A percentile compares a stretch with the other conserved stretches of the same genome.
phyloP scores from a whole-genome alignment of 2,329 filamentous ascomycete species.

The Penicillium concentricum region DNA sequence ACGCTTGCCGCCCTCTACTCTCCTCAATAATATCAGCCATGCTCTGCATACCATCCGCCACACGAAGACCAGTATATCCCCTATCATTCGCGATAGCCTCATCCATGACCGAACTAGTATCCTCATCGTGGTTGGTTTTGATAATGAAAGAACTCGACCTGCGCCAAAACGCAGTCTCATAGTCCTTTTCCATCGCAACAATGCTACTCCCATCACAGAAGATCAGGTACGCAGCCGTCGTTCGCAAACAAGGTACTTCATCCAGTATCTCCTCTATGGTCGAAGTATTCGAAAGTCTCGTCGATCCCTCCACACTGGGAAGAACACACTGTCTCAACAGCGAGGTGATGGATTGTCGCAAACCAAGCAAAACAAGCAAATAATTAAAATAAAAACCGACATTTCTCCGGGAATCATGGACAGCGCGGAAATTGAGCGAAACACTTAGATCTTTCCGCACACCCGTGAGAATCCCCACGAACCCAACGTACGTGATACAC shows the following conservation, averaged over 20 bases:
- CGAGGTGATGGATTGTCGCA: slow-evolving; percentile 54
- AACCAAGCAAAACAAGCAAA: slow-evolving; percentile 54
- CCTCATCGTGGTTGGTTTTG: slow-evolving; percentile 57
- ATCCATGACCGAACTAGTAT: slow-evolving; percentile 13
- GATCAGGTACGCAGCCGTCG: slow-evolving; percentile 58
- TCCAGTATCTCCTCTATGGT: slow-evolving; percentile 29
- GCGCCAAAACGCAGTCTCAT: slow-evolving; percentile 45
- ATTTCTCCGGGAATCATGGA: slow-evolving; percentile 46
- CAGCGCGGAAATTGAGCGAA: slow-evolving; percentile 54
- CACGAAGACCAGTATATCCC: slow-evolving; percentile 18
- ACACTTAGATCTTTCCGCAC: slow-evolving; percentile 48
- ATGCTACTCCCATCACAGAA: slow-evolving; percentile 53
- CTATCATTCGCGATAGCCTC: slow-evolving; percentile 21
- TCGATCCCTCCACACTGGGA: background rate
- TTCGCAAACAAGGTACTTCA: slow-evolving; percentile 39
- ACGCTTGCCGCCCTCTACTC: slow-evolving; percentile 35
- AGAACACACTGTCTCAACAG: slow-evolving; percentile 42
- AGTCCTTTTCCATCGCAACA: slow-evolving; percentile 58
- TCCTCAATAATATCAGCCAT: slow-evolving; percentile 33
- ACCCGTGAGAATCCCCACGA: slow-evolving; percentile 52
- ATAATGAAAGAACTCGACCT: slow-evolving; percentile 53
- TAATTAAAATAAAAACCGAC: slow-evolving; percentile 50
- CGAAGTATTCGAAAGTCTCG: background rate
- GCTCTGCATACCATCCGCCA: slow-evolving; percentile 14
- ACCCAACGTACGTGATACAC: slow-evolving; percentile 51